Percentiles rank a stretch among this genome's conserved stretches.
Evolutionary conservation across 768 basidiomycete genomes (phyloP).

Genomic region (Heimioporus sp.): DNA sequence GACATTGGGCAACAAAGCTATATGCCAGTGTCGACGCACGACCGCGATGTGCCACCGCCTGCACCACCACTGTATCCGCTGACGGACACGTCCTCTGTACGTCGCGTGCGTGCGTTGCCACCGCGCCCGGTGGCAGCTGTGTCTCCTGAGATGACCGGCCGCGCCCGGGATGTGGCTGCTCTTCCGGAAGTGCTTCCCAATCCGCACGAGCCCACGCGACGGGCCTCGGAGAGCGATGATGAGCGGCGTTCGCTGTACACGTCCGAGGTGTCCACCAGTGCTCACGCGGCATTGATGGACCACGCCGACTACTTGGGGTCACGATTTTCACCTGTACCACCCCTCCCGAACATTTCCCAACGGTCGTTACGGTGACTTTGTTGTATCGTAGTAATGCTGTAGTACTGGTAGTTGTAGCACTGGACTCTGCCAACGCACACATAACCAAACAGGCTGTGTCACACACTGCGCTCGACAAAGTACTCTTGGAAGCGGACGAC

Average conservation of each 20-base stretch:
- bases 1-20: constrained; percentile 22
- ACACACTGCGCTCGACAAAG: too few species aligned
- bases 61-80: constrained; percentile 6
- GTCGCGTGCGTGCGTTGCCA: constrained; percentile 29
- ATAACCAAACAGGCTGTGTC: too few species aligned
- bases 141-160: not conserved
- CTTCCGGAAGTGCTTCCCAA: not conserved
- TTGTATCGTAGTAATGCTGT: too few species aligned
- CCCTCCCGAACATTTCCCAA: constrained; percentile 2
- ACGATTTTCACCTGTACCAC: constrained; percentile 13
- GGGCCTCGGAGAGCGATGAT: constrained; percentile 14
- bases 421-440: too few species aligned
- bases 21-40: constrained; percentile 12
- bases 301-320: constrained; percentile 26
- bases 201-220: constrained; percentile 3
- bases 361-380: constrained; percentile 4
- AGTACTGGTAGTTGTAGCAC: too few species aligned
- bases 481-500: constrained; percentile 3
- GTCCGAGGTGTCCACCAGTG: constrained; percentile 24
- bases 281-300: constrained; percentile 29
- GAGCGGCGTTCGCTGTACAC: constrained; percentile 14
- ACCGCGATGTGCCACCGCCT: constrained; percentile 11
- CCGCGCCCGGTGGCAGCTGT: constrained; percentile 18
- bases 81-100: constrained; percentile 13
- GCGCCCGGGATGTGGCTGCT: not conserved